Evolutionary conservation across 441 rosid species (phyloP), one percentile per base, ranked within the genome.

Genomic region (Hura crepitans): DNA sequence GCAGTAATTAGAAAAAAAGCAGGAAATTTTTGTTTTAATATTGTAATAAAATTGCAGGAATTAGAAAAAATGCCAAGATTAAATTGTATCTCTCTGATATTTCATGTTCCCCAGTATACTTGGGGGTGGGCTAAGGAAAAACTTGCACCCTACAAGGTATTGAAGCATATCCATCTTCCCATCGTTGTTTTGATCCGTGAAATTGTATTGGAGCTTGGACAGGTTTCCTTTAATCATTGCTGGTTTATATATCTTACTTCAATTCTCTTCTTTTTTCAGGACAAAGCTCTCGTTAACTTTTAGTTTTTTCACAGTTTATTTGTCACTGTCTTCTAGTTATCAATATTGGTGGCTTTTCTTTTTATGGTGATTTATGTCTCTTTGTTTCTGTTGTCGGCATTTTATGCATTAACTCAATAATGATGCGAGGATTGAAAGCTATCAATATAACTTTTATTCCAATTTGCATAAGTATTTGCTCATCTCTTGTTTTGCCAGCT

Each of bases 141-240:
- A 78, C 95, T 95, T 71, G 97, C 99, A 43, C 97, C 99, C 13
- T 92, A 95, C 89, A 95, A 95, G 98, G 99, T 92, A 84, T 68
- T 59, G 35, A 64, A 69, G 31, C 60, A 15, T 66, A 54, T 4
- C 66, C 67, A 35, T 39, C 33, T 70, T 35, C 17, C 49, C 49
- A 17, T 37, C 27, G 28, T 70, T 27, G 6, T 18, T n/a, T 64
- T 47, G 15, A 17, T 62, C 18, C 0, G 5, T n/a, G 50, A 15
- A 46, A 28, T 50, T 51, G 2, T 46, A 15, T 4, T 50, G 23
- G 8, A 1, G 39, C 12, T 31, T 33, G 63, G 9, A 33, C n/a
- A 17, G 15, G n/a, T 33, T 18, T 33, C 25, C 31, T 9, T 33
- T 59, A 33, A 18, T 8, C 6, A 0, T 58, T 53, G 10, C 54